Percentiles rank a stretch among this genome's conserved stretches.
These are phyloP conservation scores for Fraxinus floribunda DNA, from an alignment of 305 asterid genomes.

Conservation along the genomic window DNA sequence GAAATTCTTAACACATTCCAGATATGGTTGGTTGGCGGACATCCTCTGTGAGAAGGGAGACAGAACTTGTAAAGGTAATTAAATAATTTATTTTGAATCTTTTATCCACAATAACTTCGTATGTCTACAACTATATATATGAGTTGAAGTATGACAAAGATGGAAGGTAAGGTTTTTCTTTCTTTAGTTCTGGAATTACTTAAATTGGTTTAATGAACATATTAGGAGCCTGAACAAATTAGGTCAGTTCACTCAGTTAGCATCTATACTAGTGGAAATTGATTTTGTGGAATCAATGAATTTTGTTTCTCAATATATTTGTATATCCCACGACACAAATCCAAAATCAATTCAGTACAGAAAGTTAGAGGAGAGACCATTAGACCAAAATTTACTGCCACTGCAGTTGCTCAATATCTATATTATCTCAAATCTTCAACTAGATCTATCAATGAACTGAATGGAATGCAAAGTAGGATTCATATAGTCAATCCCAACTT, in stretches of 20 bases:
- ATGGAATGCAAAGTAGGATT: background rate
- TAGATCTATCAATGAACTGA: background rate
- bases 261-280: background rate
- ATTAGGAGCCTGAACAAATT: background rate
- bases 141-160: conserved; percentile 3
- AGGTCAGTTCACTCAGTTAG: background rate
- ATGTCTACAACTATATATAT: conserved; percentile 2
- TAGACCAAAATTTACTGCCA: background rate
- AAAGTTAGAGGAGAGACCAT: background rate
- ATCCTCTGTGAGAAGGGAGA: conserved; percentile 82
- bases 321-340: background rate
- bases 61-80: conserved; percentile 73
- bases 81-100: conserved; percentile 6
- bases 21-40: conserved; percentile 99
- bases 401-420: background rate
- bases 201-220: background rate
- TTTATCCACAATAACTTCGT: background rate
- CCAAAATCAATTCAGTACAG: background rate
- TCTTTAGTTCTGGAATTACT: background rate
- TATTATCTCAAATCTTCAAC: background rate
- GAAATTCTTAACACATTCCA: conserved; percentile 48
- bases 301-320: background rate
- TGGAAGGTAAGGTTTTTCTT: conserved; percentile 9
- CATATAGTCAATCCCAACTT: background rate
- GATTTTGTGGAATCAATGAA: background rate